Base-by-base conservation (phyloP, 2,329 filamentous ascomycete genomes). In the Phaeoacremonium minimum region DNA sequence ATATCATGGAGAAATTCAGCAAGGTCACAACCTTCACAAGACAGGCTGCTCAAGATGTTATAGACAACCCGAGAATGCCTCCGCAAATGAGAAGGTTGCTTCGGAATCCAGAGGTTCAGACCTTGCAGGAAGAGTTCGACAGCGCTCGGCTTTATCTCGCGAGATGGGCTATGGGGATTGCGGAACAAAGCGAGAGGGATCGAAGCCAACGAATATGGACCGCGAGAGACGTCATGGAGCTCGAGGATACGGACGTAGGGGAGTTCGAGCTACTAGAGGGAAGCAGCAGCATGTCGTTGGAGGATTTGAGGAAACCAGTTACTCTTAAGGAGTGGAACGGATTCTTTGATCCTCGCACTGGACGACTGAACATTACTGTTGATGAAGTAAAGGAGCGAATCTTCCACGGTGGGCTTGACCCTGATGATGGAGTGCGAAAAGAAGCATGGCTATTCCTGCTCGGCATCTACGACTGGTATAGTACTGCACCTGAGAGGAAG, bases 321-420 rank as follows among this genome's bases (percentile, higher is more conserved):
- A 87, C 84, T 0, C 55, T 91, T 43, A 75, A 85, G 45, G 93
- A 98, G 58, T 98, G 93, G 93, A 80, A 84, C n/a, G 75, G 71
- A 1, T 97, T 88, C 56, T 97, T 98, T 50, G 88, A 97, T 48
- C 61, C 73, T 3, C 69, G 66, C 4, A 85, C 80, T 0, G 93
- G 93, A 0, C 73, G 81, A 30, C 63, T 98, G 3, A 77, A 84
- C 4, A 67, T 95, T 31, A 97, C 90, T 0, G 71, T 83, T 4
- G 88, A 96, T 47, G 93, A 98, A 57, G 89, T 95, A 46, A 98
- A 97, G 60, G 91, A 97, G 56, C 78, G 93, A n/a, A 78, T 98
- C 38, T 98, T 97, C 58, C 93, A 97, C 53, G 93, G 93, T 18
- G 93, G 93, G 0, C 69, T 98, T 1, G 83, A 95, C 54, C 67